Percentiles rank a stretch among this genome's conserved stretches.
phyloP scores from a whole-genome alignment of 495 filamentous ascomycete genomes.

The Hypoxylon fuscum region DNA sequence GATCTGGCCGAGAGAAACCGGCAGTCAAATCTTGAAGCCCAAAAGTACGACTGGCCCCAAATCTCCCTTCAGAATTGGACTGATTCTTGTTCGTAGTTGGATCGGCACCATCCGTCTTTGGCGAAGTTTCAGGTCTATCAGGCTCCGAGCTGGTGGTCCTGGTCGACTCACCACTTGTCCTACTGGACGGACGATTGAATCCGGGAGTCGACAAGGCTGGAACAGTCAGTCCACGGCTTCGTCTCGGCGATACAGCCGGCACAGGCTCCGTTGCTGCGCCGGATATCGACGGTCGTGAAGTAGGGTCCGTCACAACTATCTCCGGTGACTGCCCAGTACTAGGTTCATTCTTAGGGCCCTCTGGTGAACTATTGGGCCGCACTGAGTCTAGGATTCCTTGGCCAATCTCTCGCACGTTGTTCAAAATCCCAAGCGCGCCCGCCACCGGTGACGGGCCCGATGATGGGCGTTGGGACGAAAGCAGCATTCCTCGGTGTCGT shows the following conservation, averaged over 20 bases:
- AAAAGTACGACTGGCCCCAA: constrained; percentile 6
- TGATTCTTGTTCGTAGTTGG: constrained; percentile 12
- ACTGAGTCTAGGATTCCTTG: constrained; percentile 34
- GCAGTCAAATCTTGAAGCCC: constrained; percentile 41
- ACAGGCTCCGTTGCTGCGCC: constrained; percentile 36
- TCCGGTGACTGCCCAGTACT: constrained; percentile 40
- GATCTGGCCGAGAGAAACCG: constrained; percentile 52
- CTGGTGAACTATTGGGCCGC: constrained; percentile 14
- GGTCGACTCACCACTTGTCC: constrained; percentile 32
- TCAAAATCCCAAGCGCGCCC: constrained; percentile 32
- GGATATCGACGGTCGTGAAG: constrained; percentile 37
- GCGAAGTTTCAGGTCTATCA: constrained; percentile 18
- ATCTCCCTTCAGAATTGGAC: constrained; percentile 1
- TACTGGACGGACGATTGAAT: constrained; percentile 42
- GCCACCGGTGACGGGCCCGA: constrained; percentile 18
- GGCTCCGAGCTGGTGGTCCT: constrained; percentile 48
- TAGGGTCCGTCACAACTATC: constrained; percentile 48
- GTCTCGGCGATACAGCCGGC: constrained; percentile 12
- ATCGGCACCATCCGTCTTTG: constrained; percentile 15
- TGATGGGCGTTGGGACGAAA: constrained; percentile 18
- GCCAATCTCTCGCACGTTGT: constrained; percentile 34
- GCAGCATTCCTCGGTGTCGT: constrained; percentile 3
- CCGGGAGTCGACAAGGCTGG: constrained; percentile 39
- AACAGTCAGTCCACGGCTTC: constrained; percentile 40
- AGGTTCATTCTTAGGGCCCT: constrained; percentile 7